Base-by-base conservation (phyloP, 163 green algal species). In the Chlamydomonas reinhardtii region DNA sequence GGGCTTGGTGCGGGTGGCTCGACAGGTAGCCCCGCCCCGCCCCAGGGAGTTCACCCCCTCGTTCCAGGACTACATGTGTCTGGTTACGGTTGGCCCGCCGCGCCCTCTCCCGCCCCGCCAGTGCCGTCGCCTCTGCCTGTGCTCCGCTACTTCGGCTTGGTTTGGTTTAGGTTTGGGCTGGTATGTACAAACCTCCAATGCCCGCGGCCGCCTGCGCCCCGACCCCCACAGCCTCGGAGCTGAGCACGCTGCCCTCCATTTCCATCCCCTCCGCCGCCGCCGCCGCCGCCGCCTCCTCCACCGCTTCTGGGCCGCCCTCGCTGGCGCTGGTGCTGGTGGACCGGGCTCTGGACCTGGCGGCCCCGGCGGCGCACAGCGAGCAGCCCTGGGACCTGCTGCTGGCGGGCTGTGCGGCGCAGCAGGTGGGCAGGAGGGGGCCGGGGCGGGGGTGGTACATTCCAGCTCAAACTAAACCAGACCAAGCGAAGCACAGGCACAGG, bases 241-340 rank as follows among this genome's bases (percentile, higher is more conserved):
- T 95, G 78, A 69, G 69, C 0, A 89, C 86, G 27, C 82, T 95
- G 37, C 86, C 92, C 8, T 52, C 34, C 79, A 37, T 85, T 4
- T 34, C 79, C 48, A 15, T 76, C 12, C n/a, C 76, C 4, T 16
- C 35, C n/a, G 27, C 54, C 29, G 54, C 74, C 37, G 62, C 52
- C 62, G 29, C 61, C 39, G 34, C 27, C 34, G 29, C 37, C 27
- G 16, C 25, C 76, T 19, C 59, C 6, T 48, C 39, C 39, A n/a
- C n/a, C n/a, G n/a, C n/a, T n/a, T 48, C 39, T 8, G 39, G 39
- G 39, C 52, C n/a, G n/a, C 75, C 79, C 31, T 77, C 70, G 14
- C 70, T 86, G 54, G 80, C 80, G 43, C 34, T 86, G 16, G 68
- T 97, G 19, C 86, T 97, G n/a, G 66, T 97, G 48, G 94, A 97